phyloP scores from a whole-genome alignment of 495 filamentous ascomycete species.

The Hypoxylon cercidicola region DNA sequence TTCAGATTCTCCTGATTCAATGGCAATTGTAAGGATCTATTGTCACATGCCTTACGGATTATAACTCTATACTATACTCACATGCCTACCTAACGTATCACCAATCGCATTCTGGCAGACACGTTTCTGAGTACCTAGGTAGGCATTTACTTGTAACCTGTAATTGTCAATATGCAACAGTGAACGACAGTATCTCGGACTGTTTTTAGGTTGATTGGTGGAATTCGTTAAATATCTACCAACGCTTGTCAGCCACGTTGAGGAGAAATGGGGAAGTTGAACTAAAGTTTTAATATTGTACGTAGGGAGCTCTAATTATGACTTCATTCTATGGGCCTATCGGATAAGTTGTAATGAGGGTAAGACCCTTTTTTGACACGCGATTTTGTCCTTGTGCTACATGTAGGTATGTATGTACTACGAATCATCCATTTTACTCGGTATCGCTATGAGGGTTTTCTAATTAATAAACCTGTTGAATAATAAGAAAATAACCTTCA shows the following conservation, averaged over 20 bases:
- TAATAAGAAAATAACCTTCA: no score
- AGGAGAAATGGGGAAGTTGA: conserved; percentile 25
- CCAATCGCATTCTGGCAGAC: neutral
- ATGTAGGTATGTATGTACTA: no score
- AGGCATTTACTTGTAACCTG: neutral
- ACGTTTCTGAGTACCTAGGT: neutral
- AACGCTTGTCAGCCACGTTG: conserved; percentile 39
- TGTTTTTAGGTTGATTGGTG: conserved; percentile 22
- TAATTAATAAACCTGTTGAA: no score
- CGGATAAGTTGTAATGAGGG: neutral
- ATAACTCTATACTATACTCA: no score
- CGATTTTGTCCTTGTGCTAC: neutral
- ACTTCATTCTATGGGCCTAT: conserved; percentile 13
- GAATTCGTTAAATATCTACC: conserved; percentile 16
- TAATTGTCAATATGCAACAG: conserved; percentile 7
- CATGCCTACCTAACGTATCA: neutral
- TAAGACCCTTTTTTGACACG: neutral
- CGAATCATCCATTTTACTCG: no score
- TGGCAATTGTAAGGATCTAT: neutral
- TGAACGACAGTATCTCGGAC: conserved; percentile 1
- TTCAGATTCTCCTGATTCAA: neutral
- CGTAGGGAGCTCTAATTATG: conserved; percentile 7
- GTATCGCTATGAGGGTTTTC: no score
- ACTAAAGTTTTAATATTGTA: conserved; percentile 18
- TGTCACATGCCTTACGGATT: no score